These are phyloP conservation scores for Teratosphaeria destructans DNA, from an alignment of 2,329 filamentous ascomycete genomes.

Conservation along the genomic window DNA sequence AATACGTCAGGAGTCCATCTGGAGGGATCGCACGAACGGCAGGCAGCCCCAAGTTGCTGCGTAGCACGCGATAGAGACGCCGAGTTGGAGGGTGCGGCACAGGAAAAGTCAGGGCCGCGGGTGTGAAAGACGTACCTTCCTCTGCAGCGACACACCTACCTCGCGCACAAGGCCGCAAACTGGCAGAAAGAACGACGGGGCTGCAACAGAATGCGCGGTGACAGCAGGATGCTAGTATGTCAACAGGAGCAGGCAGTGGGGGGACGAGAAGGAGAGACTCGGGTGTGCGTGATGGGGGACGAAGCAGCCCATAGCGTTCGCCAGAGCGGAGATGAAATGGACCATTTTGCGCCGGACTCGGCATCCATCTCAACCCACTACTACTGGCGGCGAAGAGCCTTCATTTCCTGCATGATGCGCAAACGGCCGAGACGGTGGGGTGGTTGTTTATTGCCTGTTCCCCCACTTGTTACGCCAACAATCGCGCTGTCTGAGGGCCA, in stretches of 20 bases:
- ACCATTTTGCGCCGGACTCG: background rate
- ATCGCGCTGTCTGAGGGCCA: background rate
- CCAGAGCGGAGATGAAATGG: background rate
- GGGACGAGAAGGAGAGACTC: slow-evolving; percentile 5
- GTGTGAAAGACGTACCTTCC: slow-evolving; percentile 2
- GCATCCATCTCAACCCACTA: background rate
- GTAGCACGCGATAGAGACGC: background rate
- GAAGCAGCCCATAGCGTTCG: background rate
- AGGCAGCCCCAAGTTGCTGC: background rate
- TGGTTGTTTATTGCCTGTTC: background rate
- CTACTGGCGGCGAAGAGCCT: background rate
- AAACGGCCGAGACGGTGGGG: background rate
- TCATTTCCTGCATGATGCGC: background rate
- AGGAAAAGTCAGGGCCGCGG: background rate
- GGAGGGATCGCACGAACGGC: background rate
- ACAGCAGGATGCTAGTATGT: background rate
- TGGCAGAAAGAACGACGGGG: slow-evolving; percentile 4
- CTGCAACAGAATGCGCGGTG: background rate
- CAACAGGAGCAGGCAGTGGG: background rate
- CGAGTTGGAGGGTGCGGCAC: background rate
- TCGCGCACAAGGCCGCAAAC: background rate
- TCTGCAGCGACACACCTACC: background rate
- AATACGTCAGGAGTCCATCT: background rate
- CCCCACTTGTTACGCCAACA: background rate
- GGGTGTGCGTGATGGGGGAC: background rate